These are phyloP conservation scores for Plasmodium inui DNA, from an alignment of 169 alveolate species.

Conservation along the genomic window DNA sequence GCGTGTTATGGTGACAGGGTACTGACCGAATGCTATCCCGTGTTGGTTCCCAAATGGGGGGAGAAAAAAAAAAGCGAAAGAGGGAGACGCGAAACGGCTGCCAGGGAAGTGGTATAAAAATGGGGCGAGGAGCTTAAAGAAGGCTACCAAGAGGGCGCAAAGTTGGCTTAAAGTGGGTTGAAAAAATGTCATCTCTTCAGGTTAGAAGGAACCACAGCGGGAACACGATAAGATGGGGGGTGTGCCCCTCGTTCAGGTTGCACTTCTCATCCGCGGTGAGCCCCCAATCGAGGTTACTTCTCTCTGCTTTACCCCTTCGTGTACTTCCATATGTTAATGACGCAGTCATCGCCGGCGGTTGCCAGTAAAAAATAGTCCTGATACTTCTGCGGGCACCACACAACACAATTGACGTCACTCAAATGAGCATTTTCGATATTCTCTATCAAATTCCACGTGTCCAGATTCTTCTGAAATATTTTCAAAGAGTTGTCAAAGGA, in stretches of 20 bases:
- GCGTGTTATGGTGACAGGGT: not conserved
- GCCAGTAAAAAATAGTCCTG: conserved; percentile 75
- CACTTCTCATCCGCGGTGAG: not conserved
- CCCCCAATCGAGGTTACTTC: not conserved
- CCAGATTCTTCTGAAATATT: conserved; percentile 27
- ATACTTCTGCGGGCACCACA: conserved; percentile 78
- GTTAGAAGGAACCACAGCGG: not conserved
- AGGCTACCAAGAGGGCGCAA: not conserved
- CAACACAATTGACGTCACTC: conserved; percentile 83
- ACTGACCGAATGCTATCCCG: not conserved
- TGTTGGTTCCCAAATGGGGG: not conserved
- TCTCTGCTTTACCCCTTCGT: conserved; percentile 2
- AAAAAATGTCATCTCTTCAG: not conserved
- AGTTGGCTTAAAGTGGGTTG: not conserved
- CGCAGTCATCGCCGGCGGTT: conserved; percentile 85
- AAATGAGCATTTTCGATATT: conserved; percentile 78
- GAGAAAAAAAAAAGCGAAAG: not conserved
- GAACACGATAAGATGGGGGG: not conserved
- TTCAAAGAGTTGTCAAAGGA: conserved; percentile 67
- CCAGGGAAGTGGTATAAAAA: not conserved
- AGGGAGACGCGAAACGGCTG: not conserved
- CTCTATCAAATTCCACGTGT: conserved; percentile 21
- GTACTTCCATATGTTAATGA: conserved; percentile 80
- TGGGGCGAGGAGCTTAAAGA: not conserved
- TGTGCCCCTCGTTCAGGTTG: not conserved